Evolutionary conservation across 495 filamentous ascomycete species (phyloP).

Genomic region (Aspergillus nanangensis): DNA sequence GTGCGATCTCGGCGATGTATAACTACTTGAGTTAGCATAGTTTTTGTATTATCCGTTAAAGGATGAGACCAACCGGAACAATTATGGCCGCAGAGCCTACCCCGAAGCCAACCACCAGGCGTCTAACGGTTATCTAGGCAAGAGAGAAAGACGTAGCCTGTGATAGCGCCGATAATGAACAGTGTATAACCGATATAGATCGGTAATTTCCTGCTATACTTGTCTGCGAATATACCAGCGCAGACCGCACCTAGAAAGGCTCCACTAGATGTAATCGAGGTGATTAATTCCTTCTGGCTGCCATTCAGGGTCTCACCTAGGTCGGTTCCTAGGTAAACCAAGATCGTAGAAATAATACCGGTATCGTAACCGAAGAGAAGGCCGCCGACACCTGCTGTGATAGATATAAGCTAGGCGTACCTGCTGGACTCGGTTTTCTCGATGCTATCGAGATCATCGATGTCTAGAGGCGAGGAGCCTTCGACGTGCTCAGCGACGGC

Average conservation of each 20-base stretch:
- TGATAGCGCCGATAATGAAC: constrained; percentile 38
- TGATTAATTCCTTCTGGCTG: constrained; percentile 43
- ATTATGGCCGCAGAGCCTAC: constrained; percentile 51
- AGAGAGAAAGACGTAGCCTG: constrained; percentile 43
- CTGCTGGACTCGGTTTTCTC: constrained; percentile 10
- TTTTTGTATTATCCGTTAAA: no score
- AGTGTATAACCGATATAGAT: constrained; percentile 45
- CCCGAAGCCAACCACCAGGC: constrained; percentile 48
- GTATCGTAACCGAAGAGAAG: constrained; percentile 46
- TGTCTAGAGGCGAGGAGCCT: not conserved
- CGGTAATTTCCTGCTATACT: constrained; percentile 42
- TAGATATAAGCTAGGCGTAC: constrained; percentile 34
- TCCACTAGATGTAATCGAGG: constrained; percentile 42
- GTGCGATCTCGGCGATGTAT: constrained; percentile 47
- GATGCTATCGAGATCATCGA: constrained; percentile 1
- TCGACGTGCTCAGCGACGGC: no score
- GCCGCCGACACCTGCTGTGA: constrained; percentile 33
- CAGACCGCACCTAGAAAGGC: constrained; percentile 46
- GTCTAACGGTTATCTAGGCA: constrained; percentile 44
- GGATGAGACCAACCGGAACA: no score
- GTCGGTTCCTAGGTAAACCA: constrained; percentile 34
- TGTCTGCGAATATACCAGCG: constrained; percentile 46
- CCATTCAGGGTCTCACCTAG: constrained; percentile 26
- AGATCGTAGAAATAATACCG: constrained; percentile 44
- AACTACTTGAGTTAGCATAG: no score